Conservation (phyloP, 2,329 filamentous ascomycete genomes). For the Alternaria alternata region DNA sequence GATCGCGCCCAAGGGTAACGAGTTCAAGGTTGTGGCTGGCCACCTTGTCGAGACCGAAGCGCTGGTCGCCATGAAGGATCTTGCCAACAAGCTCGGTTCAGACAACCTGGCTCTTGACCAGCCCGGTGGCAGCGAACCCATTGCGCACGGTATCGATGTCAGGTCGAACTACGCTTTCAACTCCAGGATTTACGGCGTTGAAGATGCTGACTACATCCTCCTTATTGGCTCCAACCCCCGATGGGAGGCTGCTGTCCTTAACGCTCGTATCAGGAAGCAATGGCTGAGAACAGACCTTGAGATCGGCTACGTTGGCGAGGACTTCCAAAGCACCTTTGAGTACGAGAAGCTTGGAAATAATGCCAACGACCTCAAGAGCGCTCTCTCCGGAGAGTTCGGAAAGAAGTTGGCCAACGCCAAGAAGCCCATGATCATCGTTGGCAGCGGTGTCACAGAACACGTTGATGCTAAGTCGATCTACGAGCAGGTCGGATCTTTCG, state of each 20-base stretch:
- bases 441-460: slow-evolving; percentile 91
- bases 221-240: slow-evolving; percentile 94
- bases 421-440: slow-evolving; percentile 95
- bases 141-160: slow-evolving; percentile 92
- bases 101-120: slow-evolving; percentile 96
- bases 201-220: slow-evolving; percentile 91
- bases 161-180: slow-evolving; percentile 97
- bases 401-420: slow-evolving; percentile 90
- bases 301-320: slow-evolving; percentile 87
- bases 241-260: slow-evolving; percentile 93
- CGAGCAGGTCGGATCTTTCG: slow-evolving; percentile 86
- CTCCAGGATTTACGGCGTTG: slow-evolving; percentile 90
- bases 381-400: slow-evolving; percentile 85
- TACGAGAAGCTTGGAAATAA: slow-evolving; percentile 89
- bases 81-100: slow-evolving; percentile 94
- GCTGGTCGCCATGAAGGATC: slow-evolving; percentile 94
- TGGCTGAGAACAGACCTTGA: slow-evolving; percentile 96
- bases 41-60: slow-evolving; percentile 92
- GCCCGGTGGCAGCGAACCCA: slow-evolving; percentile 79
- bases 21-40: slow-evolving; percentile 95
- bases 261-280: slow-evolving; percentile 96
- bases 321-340: slow-evolving; percentile 93
- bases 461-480: slow-evolving; percentile 90
- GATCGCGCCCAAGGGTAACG: slow-evolving; percentile 84
- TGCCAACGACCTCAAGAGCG: slow-evolving; percentile 81